Percentiles rank a stretch among this genome's conserved stretches.
These are phyloP conservation scores for Claviceps africana DNA, from an alignment of 2,329 filamentous ascomycete species.

Conservation along the genomic window DNA sequence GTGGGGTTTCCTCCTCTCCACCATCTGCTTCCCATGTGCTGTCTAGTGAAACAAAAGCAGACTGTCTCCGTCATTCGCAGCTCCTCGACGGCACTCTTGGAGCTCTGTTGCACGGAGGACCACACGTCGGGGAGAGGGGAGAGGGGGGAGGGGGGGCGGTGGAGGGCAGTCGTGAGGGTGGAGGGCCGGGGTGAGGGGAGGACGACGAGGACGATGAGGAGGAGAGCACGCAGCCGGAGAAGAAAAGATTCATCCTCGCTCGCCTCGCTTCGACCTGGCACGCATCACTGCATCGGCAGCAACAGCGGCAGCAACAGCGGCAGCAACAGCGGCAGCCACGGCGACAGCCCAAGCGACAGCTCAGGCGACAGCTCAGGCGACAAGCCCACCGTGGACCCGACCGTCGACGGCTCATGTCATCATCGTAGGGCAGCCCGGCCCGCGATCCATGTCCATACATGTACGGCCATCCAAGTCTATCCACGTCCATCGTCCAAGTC, in stretches of 20 bases:
- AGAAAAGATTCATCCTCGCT: not conserved
- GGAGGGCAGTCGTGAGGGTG: too few species aligned
- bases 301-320: not conserved
- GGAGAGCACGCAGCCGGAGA: too few species aligned
- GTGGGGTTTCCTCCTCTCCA: not conserved
- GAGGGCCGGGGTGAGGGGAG: too few species aligned
- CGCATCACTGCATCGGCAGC: not conserved
- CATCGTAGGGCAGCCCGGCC: slow-evolving; percentile 1
- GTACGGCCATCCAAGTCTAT: too few species aligned
- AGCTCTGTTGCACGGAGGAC: not conserved
- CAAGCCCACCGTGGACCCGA: too few species aligned
- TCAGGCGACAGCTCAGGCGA: not conserved
- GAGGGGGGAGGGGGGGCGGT: not conserved
- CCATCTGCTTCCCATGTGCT: not conserved
- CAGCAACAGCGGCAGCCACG: not conserved
- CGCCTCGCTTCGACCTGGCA: not conserved
- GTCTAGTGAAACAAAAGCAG: not conserved
- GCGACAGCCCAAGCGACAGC: too few species aligned
- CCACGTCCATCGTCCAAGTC: not conserved
- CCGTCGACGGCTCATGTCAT: slow-evolving; percentile 6
- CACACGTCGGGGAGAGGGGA: not conserved
- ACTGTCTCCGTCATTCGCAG: not conserved
- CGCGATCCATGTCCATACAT: not conserved
- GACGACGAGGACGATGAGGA: not conserved
- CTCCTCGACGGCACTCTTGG: not conserved